Evolutionary conservation across 75 land plant species (phyloP), one percentile per base, ranked within the genome.

Genomic region (Selaginella moellendorffii): DNA sequence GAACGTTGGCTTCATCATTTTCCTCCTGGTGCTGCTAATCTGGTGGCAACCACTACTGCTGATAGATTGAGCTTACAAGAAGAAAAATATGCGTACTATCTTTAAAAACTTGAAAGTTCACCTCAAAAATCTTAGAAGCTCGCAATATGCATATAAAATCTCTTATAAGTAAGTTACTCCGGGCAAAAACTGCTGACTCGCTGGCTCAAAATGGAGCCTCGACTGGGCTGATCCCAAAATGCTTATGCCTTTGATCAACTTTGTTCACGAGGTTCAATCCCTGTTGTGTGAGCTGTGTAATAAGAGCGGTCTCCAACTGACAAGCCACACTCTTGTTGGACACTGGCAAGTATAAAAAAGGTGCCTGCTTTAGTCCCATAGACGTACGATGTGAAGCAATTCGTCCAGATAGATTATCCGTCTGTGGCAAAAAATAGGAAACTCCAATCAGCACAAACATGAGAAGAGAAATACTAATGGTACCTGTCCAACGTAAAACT

Each of bases 401-500:
- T 56, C 98, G 63, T 2, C 90, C 96, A 1, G 72, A 60, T 24
- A 93, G 74, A 59, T 89, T 84, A 74, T 89, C 96, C 2, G 85
- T 84, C 92, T 85, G 79, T 62, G n/a, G n/a, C n/a, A n/a, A n/a
- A n/a, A 74, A 21, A n/a, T 53, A 54, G 28, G 19, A 71, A 66
- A 0, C 29, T 36, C 26, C 0, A 30, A 12, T 25, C 22, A 24
- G 26, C 54, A 46, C 2, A 46, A 54, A 26, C 1, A 0, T n/a
- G n/a, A n/a, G n/a, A n/a, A n/a, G n/a, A n/a, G n/a, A n/a, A n/a
- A n/a, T n/a, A n/a, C n/a, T n/a, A n/a, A n/a, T n/a, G n/a, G 12
- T 73, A 87, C 91, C 91, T 83, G 79, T 28, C 98, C 98, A 30
- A 93, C 77, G 54, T 93, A 93, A 10, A 85, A 71, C 60, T 72